Evolutionary conservation across 352 stramenopile species (phyloP).

Genomic region (Blastocystis sp.): DNA sequence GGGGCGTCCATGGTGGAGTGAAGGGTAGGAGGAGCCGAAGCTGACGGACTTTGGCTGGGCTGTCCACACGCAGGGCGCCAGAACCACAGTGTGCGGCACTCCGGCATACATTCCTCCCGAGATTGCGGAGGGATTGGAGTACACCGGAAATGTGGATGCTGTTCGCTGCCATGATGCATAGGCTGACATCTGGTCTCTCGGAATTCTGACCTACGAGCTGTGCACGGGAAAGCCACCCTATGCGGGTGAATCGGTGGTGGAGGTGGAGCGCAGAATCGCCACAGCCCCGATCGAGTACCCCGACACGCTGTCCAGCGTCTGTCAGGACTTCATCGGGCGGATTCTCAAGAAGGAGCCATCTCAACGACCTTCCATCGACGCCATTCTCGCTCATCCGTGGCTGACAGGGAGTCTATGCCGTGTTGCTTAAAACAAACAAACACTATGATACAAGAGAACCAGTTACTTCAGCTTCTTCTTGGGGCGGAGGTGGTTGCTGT

Average conservation of each 20-base stretch:
- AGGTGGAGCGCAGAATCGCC: neutral
- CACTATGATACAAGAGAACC: conserved; percentile 60
- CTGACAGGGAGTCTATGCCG: neutral
- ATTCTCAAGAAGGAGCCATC: neutral
- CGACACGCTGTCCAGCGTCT: neutral
- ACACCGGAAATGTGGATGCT: neutral
- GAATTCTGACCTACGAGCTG: conserved; percentile 54
- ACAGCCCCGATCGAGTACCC: neutral
- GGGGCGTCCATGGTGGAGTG: neutral
- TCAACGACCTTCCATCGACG: neutral
- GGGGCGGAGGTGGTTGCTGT: conserved; percentile 97
- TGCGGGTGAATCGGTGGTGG: neutral
- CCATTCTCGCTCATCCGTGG: conserved; percentile 38
- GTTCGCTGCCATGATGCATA: neutral
- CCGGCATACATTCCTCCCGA: conserved; percentile 50
- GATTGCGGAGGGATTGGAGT: conserved; percentile 12
- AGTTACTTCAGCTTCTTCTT: conserved; percentile 99
- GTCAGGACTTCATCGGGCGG: conserved; percentile 26
- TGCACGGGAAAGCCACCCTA: conserved; percentile 43
- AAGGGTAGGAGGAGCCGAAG: conserved; percentile 50
- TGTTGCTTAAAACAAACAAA: conserved; percentile 13
- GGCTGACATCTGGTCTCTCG: conserved; percentile 62
- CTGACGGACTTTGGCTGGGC: conserved; percentile 57
- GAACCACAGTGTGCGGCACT: conserved; percentile 44
- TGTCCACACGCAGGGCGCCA: neutral